Evolutionary conservation across 2,329 filamentous ascomycete genomes (phyloP), one percentile per base, ranked within the genome.

Genomic region (Cadophora sp.): DNA sequence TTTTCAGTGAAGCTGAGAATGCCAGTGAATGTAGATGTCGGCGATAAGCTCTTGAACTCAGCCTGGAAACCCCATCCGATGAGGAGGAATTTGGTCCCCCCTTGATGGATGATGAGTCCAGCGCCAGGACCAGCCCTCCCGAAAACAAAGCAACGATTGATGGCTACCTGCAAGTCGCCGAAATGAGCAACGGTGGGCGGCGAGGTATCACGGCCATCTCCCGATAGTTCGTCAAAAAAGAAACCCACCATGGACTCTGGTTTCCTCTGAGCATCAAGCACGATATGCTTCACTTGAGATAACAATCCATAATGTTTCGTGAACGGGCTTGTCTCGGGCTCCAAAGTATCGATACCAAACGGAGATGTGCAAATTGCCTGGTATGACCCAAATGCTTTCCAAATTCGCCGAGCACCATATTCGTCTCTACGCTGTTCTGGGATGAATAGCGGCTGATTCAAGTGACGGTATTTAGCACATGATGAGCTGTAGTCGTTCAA

Each of bases 341-440:
- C 69, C 0, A 81, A 68, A 0, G 81, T 82, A 66, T 84, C 82
- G 58, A 83, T 81, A 4, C 81, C 77, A 67, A 82, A 82, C 0
- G 80, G 79, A 4, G 76, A 75, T 37, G 75, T 74, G 3, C 80
- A 79, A 8, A 82, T 62, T 9, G 77, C 77, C 66, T 78, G 75
- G 65, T 78, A 77, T 3, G 74, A 75, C 1, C 80, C 80, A 68
- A 78, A 78, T 1, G 81, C 80, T 0, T 68, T 64, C 80, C 79
- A 82, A 43, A 80, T 78, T 14, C 81, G 75, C 29, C 80, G 71
- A 1, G 78, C 81, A 7, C 80, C 80, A 66, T 80, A 79, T 50
- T 83, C 82, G 69, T 84, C 82, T 50, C 81, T 76, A 9, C 80
- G 77, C 71, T 84, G 83, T 74, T 84, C 83, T 7, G 83, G 82